Conservation (phyloP, 805 yeast species). For the Cyberlindnera amylophila region DNA sequence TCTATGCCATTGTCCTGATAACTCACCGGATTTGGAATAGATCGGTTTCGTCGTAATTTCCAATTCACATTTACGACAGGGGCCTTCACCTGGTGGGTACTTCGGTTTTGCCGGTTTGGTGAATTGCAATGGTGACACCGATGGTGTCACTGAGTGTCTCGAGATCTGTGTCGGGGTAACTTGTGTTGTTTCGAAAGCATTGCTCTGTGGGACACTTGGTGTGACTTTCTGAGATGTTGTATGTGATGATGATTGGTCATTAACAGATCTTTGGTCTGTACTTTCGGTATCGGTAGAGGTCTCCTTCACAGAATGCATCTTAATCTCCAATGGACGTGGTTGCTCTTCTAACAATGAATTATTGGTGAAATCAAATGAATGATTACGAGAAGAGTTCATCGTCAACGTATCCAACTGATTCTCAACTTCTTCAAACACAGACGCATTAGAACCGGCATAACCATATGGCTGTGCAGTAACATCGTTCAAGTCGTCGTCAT, state of each 20-base stretch:
- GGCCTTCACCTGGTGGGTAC: conserved; percentile 64
- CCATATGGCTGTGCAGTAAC: not conserved
- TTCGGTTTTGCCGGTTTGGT: conserved; percentile 8
- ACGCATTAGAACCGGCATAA: conserved; percentile 6
- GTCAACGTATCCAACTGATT: conserved; percentile 18
- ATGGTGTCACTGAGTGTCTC: no score
- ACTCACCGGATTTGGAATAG: conserved; percentile 76
- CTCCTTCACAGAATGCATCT: conserved; percentile 17
- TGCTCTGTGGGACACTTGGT: not conserved
- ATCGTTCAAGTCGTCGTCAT: not conserved
- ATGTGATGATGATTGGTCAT: not conserved
- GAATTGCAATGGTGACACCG: not conserved
- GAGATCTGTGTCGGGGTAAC: no score
- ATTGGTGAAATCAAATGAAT: conserved; percentile 11
- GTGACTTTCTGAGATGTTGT: not conserved
- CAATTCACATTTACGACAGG: conserved; percentile 70
- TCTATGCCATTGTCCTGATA: conserved; percentile 93
- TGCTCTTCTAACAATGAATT: not conserved
- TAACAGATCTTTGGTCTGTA: not conserved
- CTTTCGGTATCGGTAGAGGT: conserved; percentile 14
- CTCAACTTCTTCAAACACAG: conserved; percentile 20
- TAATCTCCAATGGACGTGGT: conserved; percentile 7
- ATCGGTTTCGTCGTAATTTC: conserved; percentile 64
- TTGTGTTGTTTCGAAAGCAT: no score
- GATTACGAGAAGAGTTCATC: conserved; percentile 11